phyloP scores from a whole-genome alignment of 2,329 filamentous ascomycete species.

The Diaporthe longicolla region DNA sequence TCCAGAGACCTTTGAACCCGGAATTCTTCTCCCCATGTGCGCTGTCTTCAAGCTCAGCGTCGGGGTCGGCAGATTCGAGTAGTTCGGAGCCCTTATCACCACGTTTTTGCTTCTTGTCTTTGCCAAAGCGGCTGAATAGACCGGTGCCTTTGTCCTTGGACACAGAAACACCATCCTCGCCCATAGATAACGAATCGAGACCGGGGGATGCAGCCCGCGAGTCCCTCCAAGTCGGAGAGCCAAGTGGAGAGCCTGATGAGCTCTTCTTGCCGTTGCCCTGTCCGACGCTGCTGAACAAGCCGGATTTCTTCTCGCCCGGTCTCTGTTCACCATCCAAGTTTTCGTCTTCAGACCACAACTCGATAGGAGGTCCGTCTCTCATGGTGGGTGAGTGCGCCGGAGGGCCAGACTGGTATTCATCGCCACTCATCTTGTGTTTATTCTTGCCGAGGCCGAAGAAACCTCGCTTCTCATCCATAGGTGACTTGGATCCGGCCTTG shows the following conservation, averaged over 20 bases:
- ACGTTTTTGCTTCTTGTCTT: conserved; percentile 8
- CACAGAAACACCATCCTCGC: background rate
- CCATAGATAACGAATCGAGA: background rate
- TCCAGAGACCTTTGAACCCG: background rate
- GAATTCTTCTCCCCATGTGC: conserved; percentile 1
- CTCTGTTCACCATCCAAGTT: background rate
- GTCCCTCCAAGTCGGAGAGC: conserved; percentile 2
- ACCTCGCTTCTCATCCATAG: background rate
- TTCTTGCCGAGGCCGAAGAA: background rate
- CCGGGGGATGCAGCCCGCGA: background rate
- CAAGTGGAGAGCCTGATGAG: background rate
- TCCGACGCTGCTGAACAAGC: background rate
- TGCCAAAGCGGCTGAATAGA: background rate
- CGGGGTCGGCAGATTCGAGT: background rate
- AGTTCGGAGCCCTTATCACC: background rate
- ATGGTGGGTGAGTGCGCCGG: background rate
- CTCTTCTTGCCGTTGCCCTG: conserved; percentile 20
- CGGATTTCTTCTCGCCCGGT: background rate
- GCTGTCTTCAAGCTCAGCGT: background rate
- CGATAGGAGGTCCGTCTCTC: background rate
- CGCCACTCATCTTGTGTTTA: background rate
- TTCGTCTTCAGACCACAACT: background rate
- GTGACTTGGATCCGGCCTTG: background rate
- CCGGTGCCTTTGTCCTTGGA: background rate
- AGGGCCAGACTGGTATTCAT: background rate